Base-by-base conservation (phyloP, 495 filamentous ascomycete species). In the Chaetomium fimeti region DNA sequence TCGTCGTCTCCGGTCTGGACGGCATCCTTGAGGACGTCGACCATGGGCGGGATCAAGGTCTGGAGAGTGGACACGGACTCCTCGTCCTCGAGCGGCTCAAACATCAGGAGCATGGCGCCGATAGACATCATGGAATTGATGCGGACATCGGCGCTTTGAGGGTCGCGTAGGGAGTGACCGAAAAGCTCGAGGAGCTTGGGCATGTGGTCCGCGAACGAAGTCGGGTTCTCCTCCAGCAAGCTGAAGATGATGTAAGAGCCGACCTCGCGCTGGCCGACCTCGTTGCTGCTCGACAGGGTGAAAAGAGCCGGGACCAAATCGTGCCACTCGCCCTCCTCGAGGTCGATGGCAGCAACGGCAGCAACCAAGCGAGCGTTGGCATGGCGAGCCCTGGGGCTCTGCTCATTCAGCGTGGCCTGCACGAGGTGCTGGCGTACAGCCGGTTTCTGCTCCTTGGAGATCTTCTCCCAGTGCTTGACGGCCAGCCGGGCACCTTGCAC, bases 41-140 rank as follows among this genome's bases (percentile, higher is more conserved):
- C 92, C 92, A 98, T 96, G 65, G 86, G 71, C 12, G 94, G 95
- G 52, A 98, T 80, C 47, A 91, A 82, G 29, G 84, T 81, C 76
- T 92, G 89, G 73, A 98, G 87, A 28, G 84, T 76, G 63, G 83
- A 81, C 60, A 96, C 82, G 3, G 88, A 83, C 68, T 89, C 79
- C 57, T 82, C 80, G 65, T 96, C 87, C 70, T 95, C 89, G 49
- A 97, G 93, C 0, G 89, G 85, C 67, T 96, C 90, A 47, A 98
- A 81, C 67, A 94, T 81, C 81, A 96, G 89, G 24, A 92, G 89
- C 64, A 97, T 81, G 77, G 91, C 88, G 74, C 93, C 91, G 63
- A 97, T 84, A n/a, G 91, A 91, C 69, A 96, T 84, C 77, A 98
- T 88, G 28, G 93, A 96, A 79, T 97, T 98, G 77, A 96, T 86